phyloP scores from a whole-genome alignment of 306 rosid species.

The Clitoria ternatea region DNA sequence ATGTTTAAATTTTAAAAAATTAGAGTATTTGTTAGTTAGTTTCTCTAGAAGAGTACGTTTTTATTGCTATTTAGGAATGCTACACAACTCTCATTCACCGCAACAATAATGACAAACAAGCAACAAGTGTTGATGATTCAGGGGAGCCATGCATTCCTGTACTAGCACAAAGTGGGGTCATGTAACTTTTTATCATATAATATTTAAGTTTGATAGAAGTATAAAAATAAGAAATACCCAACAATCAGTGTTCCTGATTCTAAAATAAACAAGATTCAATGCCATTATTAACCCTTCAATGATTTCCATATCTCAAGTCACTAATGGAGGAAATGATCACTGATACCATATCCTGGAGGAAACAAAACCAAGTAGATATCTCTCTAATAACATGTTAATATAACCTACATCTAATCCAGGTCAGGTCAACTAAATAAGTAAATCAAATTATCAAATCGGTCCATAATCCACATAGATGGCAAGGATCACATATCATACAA shows the following conservation, averaged over 20 bases:
- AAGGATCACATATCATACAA: not conserved
- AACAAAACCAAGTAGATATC: not conserved
- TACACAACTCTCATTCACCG: not conserved
- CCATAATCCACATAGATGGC: not conserved
- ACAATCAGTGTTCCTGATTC: not conserved
- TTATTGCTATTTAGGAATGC: not conserved
- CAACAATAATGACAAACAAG: not conserved
- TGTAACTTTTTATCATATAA: not conserved
- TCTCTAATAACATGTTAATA: not conserved
- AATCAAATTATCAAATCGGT: not conserved
- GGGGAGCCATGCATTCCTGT: slow-evolving; percentile 3
- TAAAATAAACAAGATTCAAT: slow-evolving; percentile 9
- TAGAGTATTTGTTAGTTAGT: too few species aligned
- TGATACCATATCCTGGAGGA: not conserved
- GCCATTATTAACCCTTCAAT: not conserved
- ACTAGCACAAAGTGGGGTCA: not conserved
- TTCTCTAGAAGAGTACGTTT: not conserved
- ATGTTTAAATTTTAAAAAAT: not conserved
- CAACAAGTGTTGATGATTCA: not conserved
- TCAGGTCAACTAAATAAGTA: not conserved
- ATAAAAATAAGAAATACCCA: not conserved
- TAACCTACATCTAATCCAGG: not conserved
- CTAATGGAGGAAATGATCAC: not conserved
- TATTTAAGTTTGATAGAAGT: not conserved
- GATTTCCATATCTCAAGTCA: slow-evolving; percentile 10